Base-by-base conservation (phyloP, 139 green algal species). In the Pleodorina starrii region DNA sequence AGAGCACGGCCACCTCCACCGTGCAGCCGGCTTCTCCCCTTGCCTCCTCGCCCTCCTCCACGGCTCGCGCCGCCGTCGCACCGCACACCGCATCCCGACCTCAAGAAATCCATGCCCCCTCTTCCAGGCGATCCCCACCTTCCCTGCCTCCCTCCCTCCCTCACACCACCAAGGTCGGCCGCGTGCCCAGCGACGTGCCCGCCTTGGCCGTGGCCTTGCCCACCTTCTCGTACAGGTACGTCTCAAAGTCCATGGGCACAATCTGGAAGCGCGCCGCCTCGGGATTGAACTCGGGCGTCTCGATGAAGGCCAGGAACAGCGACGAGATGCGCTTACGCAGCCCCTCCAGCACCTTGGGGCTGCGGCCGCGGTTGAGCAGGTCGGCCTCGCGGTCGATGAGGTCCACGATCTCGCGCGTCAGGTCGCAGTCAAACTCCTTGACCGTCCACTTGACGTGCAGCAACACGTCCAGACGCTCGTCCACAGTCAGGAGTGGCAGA, bases 341-440 rank as follows among this genome's bases (percentile, higher is more conserved):
- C 11, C 96, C 96, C 63, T 96, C 92, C 77, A 98, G 87, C 59
- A 94, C 94, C 79, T 87, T 90, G 51, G 89, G 89, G 68, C 48
- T 89, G 57, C 91, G 85, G 21, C 89, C 89, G 16, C 91, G 66
- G 89, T 98, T 97, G 27, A 98, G 91, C 86, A 98, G 89, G 90
- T 98, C 97, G 12, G 95, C 95, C 90, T 98, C 97, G 7, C 97
- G 90, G 82, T 98, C 96, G 36, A 98, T 95, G 38, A 98, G 91
- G 79, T 95, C 89, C 57, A 97, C 94, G 29, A 98, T 91, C 92
- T 98, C 96, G 23, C 94, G 90, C 25, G 94, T 96, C 12, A 98
- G 90, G 75, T 94, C 91, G 94, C 94, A 98, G 92, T 98, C 96
- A 92, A 96, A 97, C 90, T 97, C 96, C 90, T 94, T 94, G 78